Evolutionary conservation across 768 basidiomycete genomes (phyloP), one percentile per base, ranked within the genome.

Genomic region (Porpolomopsis calyptriformis): DNA sequence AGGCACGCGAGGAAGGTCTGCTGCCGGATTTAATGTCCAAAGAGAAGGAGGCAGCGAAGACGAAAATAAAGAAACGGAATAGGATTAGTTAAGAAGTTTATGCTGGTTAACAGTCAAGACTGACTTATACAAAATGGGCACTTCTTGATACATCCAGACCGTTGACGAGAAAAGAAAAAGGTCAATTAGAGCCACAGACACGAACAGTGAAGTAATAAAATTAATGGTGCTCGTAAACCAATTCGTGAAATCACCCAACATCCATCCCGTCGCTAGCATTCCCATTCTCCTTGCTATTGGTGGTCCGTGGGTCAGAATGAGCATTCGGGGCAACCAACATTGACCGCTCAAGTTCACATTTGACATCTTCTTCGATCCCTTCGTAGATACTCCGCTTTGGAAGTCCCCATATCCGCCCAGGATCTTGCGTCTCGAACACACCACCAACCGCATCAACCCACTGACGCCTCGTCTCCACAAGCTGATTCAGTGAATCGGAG

Each of bases 381-480:
- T 74, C 72, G 60, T 77, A 97, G 9, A 93, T 64, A 58, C 84
- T 90, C 64, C 64, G 70, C 61, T 68, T 63, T 2, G 90, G 89
- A 14, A 92, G 67, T n/a, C 85, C 87, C 66, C 74, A 85, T 56
- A 85, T 79, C 53, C 80, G 66, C 40, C 89, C 84, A 0, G 82
- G 80, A 38, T 59, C 63, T 47, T 72, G 82, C 64, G 76, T 68
- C 24, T 84, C 80, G 55, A 97, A 90, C 48, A 84, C 71, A 4
- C 65, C 64, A 7, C 87, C 89, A 4, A 97, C 77, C 29, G 64
- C 69, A 41, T 85, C 76, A 18, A 90, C 82, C 81, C 90, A 92
- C 53, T 81, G 70, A 53, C 78, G 67, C 31, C 94, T 70, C 50
- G 82, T 85, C 53, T 77, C 76, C 12, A 97, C 79, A 23, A 91